These are phyloP conservation scores for Blastobotrys persicus DNA, from an alignment of 1,139 yeast genomes.

Conservation along the genomic window DNA sequence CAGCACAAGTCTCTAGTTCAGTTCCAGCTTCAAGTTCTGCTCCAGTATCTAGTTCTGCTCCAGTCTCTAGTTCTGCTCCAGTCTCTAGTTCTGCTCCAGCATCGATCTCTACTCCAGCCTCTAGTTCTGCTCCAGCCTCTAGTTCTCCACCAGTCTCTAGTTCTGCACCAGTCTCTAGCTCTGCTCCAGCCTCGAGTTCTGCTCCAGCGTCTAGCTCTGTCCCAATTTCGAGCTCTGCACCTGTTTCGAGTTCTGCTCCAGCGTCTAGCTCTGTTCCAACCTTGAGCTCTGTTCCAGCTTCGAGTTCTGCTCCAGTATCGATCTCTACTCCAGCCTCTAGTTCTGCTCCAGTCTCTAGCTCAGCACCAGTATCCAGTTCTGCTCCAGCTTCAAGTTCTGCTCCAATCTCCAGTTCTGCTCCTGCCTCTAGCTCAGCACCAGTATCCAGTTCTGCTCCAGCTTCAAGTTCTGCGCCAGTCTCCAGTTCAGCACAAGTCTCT, in stretches of 20 bases:
- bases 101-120: not conserved
- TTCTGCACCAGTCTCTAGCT: not conserved
- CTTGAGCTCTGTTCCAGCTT: not conserved
- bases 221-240: not conserved
- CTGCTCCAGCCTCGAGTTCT: not conserved
- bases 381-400: not conserved
- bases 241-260: not conserved
- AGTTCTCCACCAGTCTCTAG: not conserved
- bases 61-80: not conserved
- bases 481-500: not conserved
- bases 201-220: not conserved
- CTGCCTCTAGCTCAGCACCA: not conserved
- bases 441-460: not conserved
- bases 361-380: not conserved
- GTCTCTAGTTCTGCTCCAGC: not conserved
- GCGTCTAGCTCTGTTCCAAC: slow-evolving; percentile 1
- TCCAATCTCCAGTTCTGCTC: not conserved
- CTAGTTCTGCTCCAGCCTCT: not conserved
- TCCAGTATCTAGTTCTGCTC: not conserved
- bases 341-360: slow-evolving; percentile 4
- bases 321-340: slow-evolving; percentile 3
- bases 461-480: not conserved
- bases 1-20: not conserved
- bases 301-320: not conserved
- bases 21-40: not conserved